Base-by-base conservation (phyloP, 306 rosid genomes). In the Pyrus bretschneideri region DNA sequence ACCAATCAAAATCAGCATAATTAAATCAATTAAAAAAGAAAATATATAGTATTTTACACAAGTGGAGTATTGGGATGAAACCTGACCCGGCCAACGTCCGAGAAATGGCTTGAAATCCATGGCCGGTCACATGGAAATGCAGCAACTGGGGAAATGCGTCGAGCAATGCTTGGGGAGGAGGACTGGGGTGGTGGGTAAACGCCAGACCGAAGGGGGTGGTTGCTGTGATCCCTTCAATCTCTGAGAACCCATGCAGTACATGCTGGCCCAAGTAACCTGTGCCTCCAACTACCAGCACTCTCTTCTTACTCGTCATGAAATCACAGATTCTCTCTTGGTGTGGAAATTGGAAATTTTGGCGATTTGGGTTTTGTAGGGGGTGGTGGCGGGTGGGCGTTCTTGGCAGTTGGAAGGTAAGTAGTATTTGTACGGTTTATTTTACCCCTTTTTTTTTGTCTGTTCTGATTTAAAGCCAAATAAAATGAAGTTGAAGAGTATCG, bases 241-340 rank as follows among this genome's bases (percentile, higher is more conserved):
- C 79, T 3, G 86, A 79, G 77, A 83, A 86, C 57, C 84, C 88
- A 66, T 83, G 91, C 58, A 91, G 71, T n/a, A 89, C 81, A 81
- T 94, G 98, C 85, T 94, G 98, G 58, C 98, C 98, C 84, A 94
- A 81, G 69, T 90, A 94, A 22, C 98, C 98, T 15, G 96, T 87
- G 71, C 98, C 97, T 85, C 98, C 98, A 69, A 92, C 91, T 11
- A 92, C 74, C 85, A 94, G 67, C 60, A 90, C 88, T 86, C 86
- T 89, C 87, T 86, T 85, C 80, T 80, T 71, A 38, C 68, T 64
- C 85, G 79, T 86, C 83, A 78, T 65, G 55, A 49, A 49, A 49
- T 49, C 66, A 70, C 46, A 17, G 42, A 38, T 44, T 33, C 18
- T 55, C 12, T 29, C 29, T 15, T 4, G 14, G 22, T 33, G 69